Evolutionary conservation across 1,139 yeast genomes (phyloP).

Genomic region (Geotrichum macrosporum): DNA sequence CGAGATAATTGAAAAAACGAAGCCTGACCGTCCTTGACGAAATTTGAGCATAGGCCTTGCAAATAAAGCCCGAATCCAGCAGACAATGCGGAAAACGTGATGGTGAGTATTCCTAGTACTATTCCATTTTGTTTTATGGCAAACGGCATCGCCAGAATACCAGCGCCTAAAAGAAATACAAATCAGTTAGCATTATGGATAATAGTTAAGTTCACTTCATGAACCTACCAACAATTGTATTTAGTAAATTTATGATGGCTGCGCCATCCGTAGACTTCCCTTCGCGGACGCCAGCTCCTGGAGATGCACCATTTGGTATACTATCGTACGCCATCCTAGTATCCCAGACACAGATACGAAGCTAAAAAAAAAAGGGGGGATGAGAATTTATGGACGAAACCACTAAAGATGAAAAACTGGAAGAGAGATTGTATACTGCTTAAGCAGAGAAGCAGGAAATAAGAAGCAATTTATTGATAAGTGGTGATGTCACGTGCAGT

Average conservation of each 20-base stretch:
- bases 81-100: slow-evolving; percentile 68
- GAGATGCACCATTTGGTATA: background rate
- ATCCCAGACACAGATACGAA: too few species aligned
- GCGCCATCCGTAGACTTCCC: slow-evolving; percentile 22
- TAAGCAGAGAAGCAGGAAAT: background rate
- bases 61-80: slow-evolving; percentile 77
- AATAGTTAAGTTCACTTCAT: too few species aligned
- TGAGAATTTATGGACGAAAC: background rate
- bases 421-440: background rate
- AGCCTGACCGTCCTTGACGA: slow-evolving; percentile 67
- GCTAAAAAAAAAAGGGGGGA: background rate
- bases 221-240: slow-evolving; percentile 37
- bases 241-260: slow-evolving; percentile 38
- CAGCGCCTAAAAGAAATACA: slow-evolving; percentile 78
- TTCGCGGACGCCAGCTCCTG: background rate
- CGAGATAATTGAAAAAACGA: slow-evolving; percentile 82
- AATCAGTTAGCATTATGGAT: too few species aligned
- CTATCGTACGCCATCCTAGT: background rate
- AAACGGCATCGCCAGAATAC: slow-evolving; percentile 86
- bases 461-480: background rate
- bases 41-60: slow-evolving; percentile 69
- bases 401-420: background rate
- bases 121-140: slow-evolving; percentile 86
- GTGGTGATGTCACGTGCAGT: background rate
- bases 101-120: slow-evolving; percentile 58